Conservation (phyloP, 2,329 filamentous ascomycete species). For the Scedosporium minutisporum region DNA sequence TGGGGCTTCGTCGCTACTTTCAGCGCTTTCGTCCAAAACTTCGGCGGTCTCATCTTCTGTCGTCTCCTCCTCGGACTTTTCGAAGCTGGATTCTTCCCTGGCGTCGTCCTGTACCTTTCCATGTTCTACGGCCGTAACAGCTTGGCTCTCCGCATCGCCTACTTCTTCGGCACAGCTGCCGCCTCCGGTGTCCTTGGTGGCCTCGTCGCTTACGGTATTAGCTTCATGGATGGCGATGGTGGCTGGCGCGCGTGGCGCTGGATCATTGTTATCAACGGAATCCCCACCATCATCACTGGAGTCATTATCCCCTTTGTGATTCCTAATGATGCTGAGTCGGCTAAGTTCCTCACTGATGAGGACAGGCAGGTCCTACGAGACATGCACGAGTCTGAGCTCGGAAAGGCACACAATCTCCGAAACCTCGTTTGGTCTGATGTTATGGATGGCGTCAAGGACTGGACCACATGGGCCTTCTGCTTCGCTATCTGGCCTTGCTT, state of each 20-base stretch:
- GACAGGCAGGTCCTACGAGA: slow-evolving; percentile 43
- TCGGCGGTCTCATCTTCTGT: slow-evolving; percentile 36
- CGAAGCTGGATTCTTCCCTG: slow-evolving; percentile 45
- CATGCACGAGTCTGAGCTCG: slow-evolving; percentile 38
- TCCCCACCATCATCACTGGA: slow-evolving; percentile 46
- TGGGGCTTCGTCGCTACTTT: slow-evolving; percentile 39
- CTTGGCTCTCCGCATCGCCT: slow-evolving; percentile 51
- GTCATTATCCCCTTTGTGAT: slow-evolving; percentile 45
- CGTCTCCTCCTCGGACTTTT: slow-evolving; percentile 37
- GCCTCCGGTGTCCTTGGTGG: slow-evolving; percentile 56
- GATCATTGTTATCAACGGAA: slow-evolving; percentile 51
- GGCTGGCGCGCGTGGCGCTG: slow-evolving; percentile 56
- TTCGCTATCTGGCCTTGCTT: slow-evolving; percentile 51
- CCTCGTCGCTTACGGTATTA: slow-evolving; percentile 54
- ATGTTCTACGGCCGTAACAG: slow-evolving; percentile 45
- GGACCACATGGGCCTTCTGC: slow-evolving; percentile 54
- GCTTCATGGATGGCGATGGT: slow-evolving; percentile 48
- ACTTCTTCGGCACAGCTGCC: slow-evolving; percentile 51
- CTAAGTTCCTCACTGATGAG: slow-evolving; percentile 35
- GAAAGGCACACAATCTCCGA: slow-evolving; percentile 11
- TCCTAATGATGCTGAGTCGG: slow-evolving; percentile 48
- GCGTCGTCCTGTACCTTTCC: slow-evolving; percentile 33
- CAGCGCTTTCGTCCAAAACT: slow-evolving; percentile 38
- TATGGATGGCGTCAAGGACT: slow-evolving; percentile 46
- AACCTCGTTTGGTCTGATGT: slow-evolving; percentile 40